phyloP scores from a whole-genome alignment of 805 yeast species.

The Nakazawaea holstii region DNA sequence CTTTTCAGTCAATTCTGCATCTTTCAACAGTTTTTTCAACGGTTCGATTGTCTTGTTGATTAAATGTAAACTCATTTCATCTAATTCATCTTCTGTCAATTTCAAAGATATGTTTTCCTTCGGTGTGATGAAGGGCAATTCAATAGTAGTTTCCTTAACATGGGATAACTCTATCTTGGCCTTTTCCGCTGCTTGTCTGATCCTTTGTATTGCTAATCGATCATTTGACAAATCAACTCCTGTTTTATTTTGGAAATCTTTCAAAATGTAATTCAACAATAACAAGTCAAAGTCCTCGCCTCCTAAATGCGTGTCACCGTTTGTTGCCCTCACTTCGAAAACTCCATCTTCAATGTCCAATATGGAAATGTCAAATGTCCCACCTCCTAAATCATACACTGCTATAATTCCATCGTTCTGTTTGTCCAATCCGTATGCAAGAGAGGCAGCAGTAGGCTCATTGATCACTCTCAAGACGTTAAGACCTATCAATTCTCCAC shows the following conservation, averaged over 20 bases:
- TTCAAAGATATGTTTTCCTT: conserved; percentile 35
- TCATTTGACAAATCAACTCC: conserved; percentile 63
- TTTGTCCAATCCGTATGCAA: conserved; percentile 84
- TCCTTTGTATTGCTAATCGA: conserved; percentile 78
- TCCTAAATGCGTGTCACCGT: conserved; percentile 90
- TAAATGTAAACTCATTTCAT: conserved; percentile 45
- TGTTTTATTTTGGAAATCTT: conserved; percentile 68
- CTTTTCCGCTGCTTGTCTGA: conserved; percentile 84
- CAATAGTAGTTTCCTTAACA: conserved; percentile 64
- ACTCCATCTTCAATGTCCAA: conserved; percentile 96
- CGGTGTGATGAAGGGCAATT: conserved; percentile 73
- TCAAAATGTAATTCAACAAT: conserved; percentile 74
- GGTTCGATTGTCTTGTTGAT: conserved; percentile 72
- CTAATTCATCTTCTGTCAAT: conserved; percentile 47
- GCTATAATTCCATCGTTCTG: conserved; percentile 72
- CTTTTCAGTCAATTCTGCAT: conserved; percentile 61
- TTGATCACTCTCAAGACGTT: conserved; percentile 81
- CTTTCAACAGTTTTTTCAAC: conserved; percentile 76
- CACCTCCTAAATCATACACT: conserved; percentile 96
- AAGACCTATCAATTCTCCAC: conserved; percentile 91
- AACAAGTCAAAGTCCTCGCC: conserved; percentile 88
- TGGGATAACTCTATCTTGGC: conserved; percentile 85
- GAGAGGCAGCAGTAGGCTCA: conserved; percentile 89
- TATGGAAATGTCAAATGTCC: conserved; percentile 94
- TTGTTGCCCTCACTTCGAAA: conserved; percentile 91